A percentile compares a stretch with the other conserved stretches of the same genome.
Evolutionary conservation across 2,329 filamentous ascomycete species (phyloP).

Genomic region (Myriosclerotinia curreyana): DNA sequence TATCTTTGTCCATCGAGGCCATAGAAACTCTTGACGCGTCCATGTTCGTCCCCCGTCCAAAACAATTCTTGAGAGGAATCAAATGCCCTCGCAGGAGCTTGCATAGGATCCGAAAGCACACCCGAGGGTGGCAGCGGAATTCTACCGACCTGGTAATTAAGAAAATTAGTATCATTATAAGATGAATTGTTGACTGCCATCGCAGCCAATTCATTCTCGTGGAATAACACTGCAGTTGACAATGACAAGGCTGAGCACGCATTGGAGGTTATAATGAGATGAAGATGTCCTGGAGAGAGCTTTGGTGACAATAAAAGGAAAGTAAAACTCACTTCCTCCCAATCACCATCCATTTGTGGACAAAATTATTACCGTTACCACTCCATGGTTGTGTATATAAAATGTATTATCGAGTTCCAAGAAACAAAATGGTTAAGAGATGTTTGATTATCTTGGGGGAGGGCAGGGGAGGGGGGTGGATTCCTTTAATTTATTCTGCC

Average conservation of each 20-base stretch:
- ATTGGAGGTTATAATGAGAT: background rate
- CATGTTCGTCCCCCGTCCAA: conserved; percentile 87
- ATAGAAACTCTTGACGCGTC: conserved; percentile 84
- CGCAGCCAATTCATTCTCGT: background rate
- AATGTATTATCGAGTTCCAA: conserved; percentile 8
- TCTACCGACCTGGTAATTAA: conserved; percentile 64
- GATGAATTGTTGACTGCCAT: conserved; percentile 4
- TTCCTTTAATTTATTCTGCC: conserved; percentile 18
- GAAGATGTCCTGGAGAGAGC: background rate
- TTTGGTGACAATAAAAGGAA: conserved; percentile 12
- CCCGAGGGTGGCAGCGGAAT: conserved; percentile 76
- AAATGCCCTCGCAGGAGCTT: conserved; percentile 79
- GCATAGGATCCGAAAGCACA: conserved; percentile 65
- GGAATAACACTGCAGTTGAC: conserved; percentile 12
- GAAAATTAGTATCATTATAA: conserved; percentile 28
- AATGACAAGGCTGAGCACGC: conserved; percentile 17
- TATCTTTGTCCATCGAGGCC: conserved; percentile 82
- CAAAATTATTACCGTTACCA: conserved; percentile 13
- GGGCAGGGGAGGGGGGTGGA: too few species aligned
- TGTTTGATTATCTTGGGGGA: too few species aligned
- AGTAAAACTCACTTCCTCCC: conserved; percentile 58
- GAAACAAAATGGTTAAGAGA: background rate
- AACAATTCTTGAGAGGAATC: conserved; percentile 85
- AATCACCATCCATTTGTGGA: conserved; percentile 59
- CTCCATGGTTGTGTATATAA: conserved; percentile 21